Evolutionary conservation across 768 basidiomycete species (phyloP).

Genomic region (Hericium coralloides): DNA sequence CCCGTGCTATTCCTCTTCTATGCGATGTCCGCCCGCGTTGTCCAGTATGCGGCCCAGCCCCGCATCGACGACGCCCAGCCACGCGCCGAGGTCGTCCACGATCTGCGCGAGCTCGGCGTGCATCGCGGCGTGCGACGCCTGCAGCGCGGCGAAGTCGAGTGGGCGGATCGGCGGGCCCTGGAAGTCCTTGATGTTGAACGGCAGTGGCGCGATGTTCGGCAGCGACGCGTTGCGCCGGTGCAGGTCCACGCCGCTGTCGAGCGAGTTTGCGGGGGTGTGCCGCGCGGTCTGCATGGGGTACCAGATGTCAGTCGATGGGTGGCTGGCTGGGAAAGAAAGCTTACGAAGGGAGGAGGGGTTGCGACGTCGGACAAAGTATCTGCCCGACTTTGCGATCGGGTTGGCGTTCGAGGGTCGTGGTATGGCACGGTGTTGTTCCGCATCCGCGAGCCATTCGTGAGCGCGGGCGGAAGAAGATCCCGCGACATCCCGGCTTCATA

Average conservation of each 20-base stretch:
- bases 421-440: conserved; percentile 30
- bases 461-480: background rate
- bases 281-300: too few species aligned
- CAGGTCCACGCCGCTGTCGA: background rate
- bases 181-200: conserved; percentile 10
- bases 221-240: conserved; percentile 10
- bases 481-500: conserved; percentile 30
- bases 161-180: conserved; percentile 45
- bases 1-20: conserved; percentile 47
- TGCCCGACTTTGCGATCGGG: background rate
- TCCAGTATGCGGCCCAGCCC: conserved; percentile 66
- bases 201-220: conserved; percentile 15
- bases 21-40: conserved; percentile 37
- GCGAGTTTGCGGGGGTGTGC: background rate
- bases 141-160: conserved; percentile 55
- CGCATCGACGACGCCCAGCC: conserved; percentile 65
- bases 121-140: conserved; percentile 47
- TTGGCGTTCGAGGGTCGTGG: conserved; percentile 37
- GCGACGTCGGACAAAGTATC: background rate
- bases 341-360: background rate
- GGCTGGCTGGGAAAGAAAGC: background rate
- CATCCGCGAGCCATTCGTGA: background rate
- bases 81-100: conserved; percentile 66
- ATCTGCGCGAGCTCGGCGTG: conserved; percentile 64
- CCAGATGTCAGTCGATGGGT: background rate